Evolutionary conservation across 768 basidiomycete species (phyloP), one percentile per base, ranked within the genome.

Genomic region (Solioccasus polychromus): DNA sequence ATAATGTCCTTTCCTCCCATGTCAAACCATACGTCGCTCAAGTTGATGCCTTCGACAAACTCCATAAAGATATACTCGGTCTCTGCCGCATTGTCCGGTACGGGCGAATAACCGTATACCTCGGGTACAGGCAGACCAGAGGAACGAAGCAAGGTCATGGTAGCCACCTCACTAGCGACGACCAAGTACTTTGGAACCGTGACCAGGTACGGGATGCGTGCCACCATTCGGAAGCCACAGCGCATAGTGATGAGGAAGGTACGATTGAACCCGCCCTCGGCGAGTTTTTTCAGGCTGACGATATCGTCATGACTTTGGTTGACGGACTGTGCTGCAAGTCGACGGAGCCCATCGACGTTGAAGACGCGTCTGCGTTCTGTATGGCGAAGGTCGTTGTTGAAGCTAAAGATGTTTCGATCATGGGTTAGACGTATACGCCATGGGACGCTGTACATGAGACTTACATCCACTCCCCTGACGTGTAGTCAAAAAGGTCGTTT

Each of bases 281-380:
- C 73, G 28, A 78, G 72, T 53, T 75, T 78, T 46, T 2, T 6
- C 0, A 75, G 29, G 49, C 23, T 38, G 55, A 59, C 60, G 59
- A 77, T 47, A 60, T 76, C 70, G 12, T 50, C 50, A 61, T 62
- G 57, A 54, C 52, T 71, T 8, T 63, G 67, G 53, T 47, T 37
- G 14, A 75, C 65, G 23, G 74, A 69, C 61, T 71, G n/a, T 7
- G 73, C 74, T 47, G 73, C 70, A 59, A 77, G 71, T 61, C 63
- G 68, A 44, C 42, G 12, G 22, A 40, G 31, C 68, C 62, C 24
- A n/a, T 65, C 59, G 66, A 70, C 66, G 37, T 76, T 42, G 64
- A 77, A 76, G 12, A 52, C 61, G 44, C 28, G 66, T 42, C 57
- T 72, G 43, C 72, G 75, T 63, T 79, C 75, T 63, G 50, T 56